Evolutionary conservation across 148 eudicot genomes (phyloP), one percentile per base, ranked within the genome.

Genomic region (Suaeda aralocaspica): DNA sequence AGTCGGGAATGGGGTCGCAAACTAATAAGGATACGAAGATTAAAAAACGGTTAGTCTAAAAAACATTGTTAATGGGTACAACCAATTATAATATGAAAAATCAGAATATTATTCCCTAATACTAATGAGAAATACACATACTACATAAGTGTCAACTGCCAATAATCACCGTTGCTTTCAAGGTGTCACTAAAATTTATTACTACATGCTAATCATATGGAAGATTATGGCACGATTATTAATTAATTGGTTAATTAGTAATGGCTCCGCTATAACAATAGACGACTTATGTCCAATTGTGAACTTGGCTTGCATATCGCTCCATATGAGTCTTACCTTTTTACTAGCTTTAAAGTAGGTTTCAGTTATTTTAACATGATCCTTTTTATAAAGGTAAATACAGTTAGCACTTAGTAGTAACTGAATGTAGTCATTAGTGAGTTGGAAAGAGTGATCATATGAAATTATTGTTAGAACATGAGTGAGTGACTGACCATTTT

Each of bases 351-450:
- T 31, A 30, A 25, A 13, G 44, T 19, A 9, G 44, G 70, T 49
- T 50, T 30, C 48, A 15, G 28, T 31, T 48, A 26, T 50, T 49
- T 49, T 49, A 19, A 49, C 29, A 26, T 14, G 70, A 67, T 19
- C 33, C 69, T 67, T 50, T 49, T 66, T 46, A 25, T 26, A 48
- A 28, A 56, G 42, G 22, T 4, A 1, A 49, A 49, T 67, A 22
- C 53, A 29, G 58, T 49, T 49, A 49, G 30, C 53, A 29, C 42
- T 49, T 49, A 49, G 30, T 39, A 50, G 44, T 49, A 64, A 6
- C 36, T 62, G 66, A 62, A 19, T 62, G 44, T 44, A 4, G 25
- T 63, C 44, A 63, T 41, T 22, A 39, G 67, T 39, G 53, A 49
- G n/a, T 49, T 39, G 14, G 28, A 9, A 63, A 19, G 6, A 63